Conservation (phyloP, 495 filamentous ascomycete genomes). For the Darksidea phi region DNA sequence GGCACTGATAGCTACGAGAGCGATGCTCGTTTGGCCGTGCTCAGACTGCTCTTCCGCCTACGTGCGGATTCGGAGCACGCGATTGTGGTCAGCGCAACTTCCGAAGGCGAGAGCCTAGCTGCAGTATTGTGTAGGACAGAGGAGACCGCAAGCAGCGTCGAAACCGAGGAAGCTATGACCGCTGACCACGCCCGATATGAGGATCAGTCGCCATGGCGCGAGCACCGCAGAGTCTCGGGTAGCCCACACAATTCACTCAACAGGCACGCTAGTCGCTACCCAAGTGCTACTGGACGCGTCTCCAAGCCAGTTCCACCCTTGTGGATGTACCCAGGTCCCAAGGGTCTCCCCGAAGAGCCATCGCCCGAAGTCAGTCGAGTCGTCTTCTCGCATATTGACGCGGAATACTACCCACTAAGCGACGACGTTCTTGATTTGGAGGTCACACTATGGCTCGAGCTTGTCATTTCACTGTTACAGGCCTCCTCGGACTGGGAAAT, state of each 20-base stretch:
- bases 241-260: conserved; percentile 39
- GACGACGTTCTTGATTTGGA: conserved; percentile 51
- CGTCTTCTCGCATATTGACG: conserved; percentile 40
- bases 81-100: conserved; percentile 62
- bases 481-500: conserved; percentile 87
- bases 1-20: conserved; percentile 53
- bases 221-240: conserved; percentile 33
- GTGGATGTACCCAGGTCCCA: conserved; percentile 55
- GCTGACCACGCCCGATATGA: conserved; percentile 18
- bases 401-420: conserved; percentile 21
- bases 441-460: conserved; percentile 72
- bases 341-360: conserved; percentile 52
- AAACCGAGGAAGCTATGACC: conserved; percentile 26
- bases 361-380: conserved; percentile 38
- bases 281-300: conserved; percentile 30
- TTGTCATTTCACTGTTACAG: conserved; percentile 69
- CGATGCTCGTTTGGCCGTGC: conserved; percentile 72
- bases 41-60: conserved; percentile 82
- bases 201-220: conserved; percentile 29
- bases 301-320: conserved; percentile 51
- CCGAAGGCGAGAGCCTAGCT: conserved; percentile 70
- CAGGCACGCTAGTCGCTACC: conserved; percentile 40
- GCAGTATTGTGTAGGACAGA: conserved; percentile 67
- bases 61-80: conserved; percentile 74
- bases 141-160: conserved; percentile 40